Evolutionary conservation across 148 eudicot species (phyloP).

Genomic region (Rhododendron ovatum): DNA sequence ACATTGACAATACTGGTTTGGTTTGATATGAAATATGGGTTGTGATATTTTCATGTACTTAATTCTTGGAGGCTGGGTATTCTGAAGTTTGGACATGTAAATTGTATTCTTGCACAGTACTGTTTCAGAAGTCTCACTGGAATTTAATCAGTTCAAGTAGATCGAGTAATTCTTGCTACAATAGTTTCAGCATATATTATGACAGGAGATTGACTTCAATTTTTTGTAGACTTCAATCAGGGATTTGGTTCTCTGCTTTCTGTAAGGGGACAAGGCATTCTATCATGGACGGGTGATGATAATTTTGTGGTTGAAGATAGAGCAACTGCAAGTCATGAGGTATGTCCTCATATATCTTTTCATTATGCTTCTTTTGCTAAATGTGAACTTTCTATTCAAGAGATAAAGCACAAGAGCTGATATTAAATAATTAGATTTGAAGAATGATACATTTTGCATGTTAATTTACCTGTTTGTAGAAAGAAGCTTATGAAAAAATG

Average conservation of each 20-base stretch:
- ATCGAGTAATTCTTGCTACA: neutral
- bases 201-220: slow-evolving; percentile 12
- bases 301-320: slow-evolving; percentile 36
- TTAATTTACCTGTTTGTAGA: neutral
- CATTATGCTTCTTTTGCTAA: neutral
- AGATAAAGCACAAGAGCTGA: neutral
- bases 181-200: neutral
- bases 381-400: neutral
- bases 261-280: slow-evolving; percentile 38
- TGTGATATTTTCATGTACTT: neutral
- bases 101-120: neutral
- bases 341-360: slow-evolving; percentile 11
- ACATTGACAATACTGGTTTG: neutral
- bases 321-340: slow-evolving; percentile 29
- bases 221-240: slow-evolving; percentile 34
- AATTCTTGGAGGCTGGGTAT: neutral
- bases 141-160: neutral
- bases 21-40: neutral
- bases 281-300: slow-evolving; percentile 37
- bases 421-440: neutral
- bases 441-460: neutral
- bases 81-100: neutral
- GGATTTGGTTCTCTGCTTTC: slow-evolving; percentile 38
- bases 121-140: neutral
- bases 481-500: neutral